Conservation (phyloP, 2,329 filamentous ascomycete species). For the Xylaria sp. region DNA sequence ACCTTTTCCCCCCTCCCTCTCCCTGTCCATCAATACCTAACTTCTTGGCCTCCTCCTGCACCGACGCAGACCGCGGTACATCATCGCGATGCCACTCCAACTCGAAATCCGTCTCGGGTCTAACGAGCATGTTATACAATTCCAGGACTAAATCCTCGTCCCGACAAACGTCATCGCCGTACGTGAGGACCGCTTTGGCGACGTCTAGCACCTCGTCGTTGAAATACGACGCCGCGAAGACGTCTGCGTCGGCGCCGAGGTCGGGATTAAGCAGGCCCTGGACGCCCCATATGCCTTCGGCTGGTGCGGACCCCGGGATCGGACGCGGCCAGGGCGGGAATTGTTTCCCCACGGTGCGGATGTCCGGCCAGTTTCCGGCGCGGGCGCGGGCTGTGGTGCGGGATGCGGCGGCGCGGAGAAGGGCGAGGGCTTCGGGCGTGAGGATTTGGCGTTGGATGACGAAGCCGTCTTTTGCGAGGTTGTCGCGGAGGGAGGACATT, state of each 20-base stretch:
- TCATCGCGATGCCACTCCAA: slow-evolving; percentile 85
- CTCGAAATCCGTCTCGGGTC: slow-evolving; percentile 65
- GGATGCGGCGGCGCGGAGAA: slow-evolving; percentile 55
- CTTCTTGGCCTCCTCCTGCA: slow-evolving; percentile 61
- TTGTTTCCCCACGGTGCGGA: slow-evolving; percentile 82
- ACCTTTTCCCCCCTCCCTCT: slow-evolving; percentile 5
- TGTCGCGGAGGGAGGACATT: slow-evolving; percentile 14
- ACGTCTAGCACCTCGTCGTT: slow-evolving; percentile 56
- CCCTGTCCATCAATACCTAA: slow-evolving; percentile 35
- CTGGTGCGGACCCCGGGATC: slow-evolving; percentile 34
- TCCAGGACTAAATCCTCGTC: slow-evolving; percentile 71
- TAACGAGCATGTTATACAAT: slow-evolving; percentile 78
- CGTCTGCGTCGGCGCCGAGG: slow-evolving; percentile 50
- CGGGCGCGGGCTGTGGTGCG: slow-evolving; percentile 53
- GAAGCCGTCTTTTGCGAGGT: slow-evolving; percentile 58
- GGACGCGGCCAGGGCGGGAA: slow-evolving; percentile 75
- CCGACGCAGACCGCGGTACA: slow-evolving; percentile 58
- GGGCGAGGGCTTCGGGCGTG: slow-evolving; percentile 46
- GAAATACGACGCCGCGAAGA: slow-evolving; percentile 70
- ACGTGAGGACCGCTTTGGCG: slow-evolving; percentile 58
- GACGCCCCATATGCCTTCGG: slow-evolving; percentile 77
- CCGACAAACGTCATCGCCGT: slow-evolving; percentile 22
- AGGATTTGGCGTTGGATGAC: slow-evolving; percentile 65
- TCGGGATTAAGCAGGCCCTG: slow-evolving; percentile 77
- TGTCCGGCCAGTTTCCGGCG: slow-evolving; percentile 69